Percentiles rank a stretch among this genome's conserved stretches.
Conservation (phyloP, 371 early-diverging fungal genomes). For the Mortierella sp. region DNA sequence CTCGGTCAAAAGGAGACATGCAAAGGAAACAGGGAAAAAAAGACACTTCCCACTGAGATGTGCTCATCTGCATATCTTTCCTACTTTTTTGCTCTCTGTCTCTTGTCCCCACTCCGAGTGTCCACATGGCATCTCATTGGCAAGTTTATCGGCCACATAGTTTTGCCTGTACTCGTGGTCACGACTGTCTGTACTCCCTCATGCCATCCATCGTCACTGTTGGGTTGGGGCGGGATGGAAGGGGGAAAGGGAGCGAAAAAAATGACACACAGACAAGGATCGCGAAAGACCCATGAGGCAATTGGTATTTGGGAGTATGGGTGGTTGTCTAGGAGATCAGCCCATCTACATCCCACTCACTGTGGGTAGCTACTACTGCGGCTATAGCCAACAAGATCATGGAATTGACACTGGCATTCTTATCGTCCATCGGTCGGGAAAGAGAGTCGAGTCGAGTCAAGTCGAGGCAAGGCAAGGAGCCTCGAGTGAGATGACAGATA, state of each 20-base stretch:
- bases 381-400: too few relatives aligned
- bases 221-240: constrained; percentile 14
- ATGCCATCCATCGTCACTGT: background rate
- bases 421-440: background rate
- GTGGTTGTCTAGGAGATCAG: too few relatives aligned
- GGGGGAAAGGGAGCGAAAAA: background rate
- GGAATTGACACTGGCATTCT: too few relatives aligned
- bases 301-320: too few relatives aligned
- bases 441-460: background rate
- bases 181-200: background rate
- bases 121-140: constrained; percentile 12
- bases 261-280: background rate
- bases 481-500: background rate
- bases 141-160: background rate
- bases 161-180: background rate
- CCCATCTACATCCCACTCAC: background rate
- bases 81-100: background rate
- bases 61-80: constrained; percentile 10
- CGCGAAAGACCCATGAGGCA: too few relatives aligned
- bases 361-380: too few relatives aligned
- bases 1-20: background rate
- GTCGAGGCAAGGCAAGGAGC: background rate
- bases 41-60: background rate
- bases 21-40: background rate
- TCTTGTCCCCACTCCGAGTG: background rate